Base-by-base conservation (phyloP, 2,329 filamentous ascomycete species). In the Colletotrichum ledebouriae region DNA sequence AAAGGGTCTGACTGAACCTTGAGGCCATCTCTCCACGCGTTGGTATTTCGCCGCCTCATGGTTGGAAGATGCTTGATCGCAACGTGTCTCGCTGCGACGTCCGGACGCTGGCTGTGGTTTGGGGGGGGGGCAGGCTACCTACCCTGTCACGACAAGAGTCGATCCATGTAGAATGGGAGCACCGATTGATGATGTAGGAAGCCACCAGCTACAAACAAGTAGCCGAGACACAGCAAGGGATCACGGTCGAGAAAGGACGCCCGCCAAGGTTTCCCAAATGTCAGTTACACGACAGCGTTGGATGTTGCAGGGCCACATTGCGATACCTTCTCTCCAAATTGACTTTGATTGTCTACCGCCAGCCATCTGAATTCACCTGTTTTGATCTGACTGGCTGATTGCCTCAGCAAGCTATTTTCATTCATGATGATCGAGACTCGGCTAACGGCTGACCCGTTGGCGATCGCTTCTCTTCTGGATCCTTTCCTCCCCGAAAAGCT, bases 221-320 rank as follows among this genome's bases (percentile, higher is more conserved):
- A 66, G 37, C 66, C 22, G 66, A 68, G 55, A 68, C 66, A 68
- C 62, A 33, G 42, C 41, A 41, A 55, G 22, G 63, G 39, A 34
- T 22, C n/a, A 12, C 39, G 37, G 11, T 12, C 34, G 22, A 37
- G 41, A 33, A 33, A 13, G 11, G 20, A 15, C 34, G 25, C 47
- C 15, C 49, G 59, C 25, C 59, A 46, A n/a, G 59, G 22, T 9
- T 46, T 29, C n/a, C 47, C 25, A 17, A 15, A 22, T 10, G 33
- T 6, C 12, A 49, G 60, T 68, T 33, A 64, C 61, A 60, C 66
- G 15, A 9, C 47, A 33, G 41, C 47, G 15, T 39, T 42, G 56
- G 17, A 37, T 17, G 4, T 65, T 46, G 17, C 33, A 22, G 20
- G 61, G 42, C 25, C 34, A 60, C 42, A 59, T 50, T 56, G 55